A percentile compares a stretch with the other conserved stretches of the same genome.
Conservation (phyloP, 2,329 filamentous ascomycete species). For the Calonectria hawksworthii region DNA sequence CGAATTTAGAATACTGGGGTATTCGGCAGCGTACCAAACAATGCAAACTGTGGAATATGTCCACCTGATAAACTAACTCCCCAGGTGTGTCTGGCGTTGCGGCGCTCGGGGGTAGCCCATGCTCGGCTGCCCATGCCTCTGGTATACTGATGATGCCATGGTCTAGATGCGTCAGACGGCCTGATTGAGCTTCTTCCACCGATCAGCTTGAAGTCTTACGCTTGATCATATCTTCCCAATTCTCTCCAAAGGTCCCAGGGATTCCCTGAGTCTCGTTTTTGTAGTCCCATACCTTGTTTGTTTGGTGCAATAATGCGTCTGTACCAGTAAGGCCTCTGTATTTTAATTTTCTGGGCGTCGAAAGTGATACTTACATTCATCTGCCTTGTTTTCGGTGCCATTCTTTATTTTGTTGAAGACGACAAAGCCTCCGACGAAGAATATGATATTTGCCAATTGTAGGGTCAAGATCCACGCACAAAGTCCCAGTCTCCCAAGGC, state of each 20-base stretch:
- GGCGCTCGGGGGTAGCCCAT: not conserved
- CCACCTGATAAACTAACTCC: not conserved
- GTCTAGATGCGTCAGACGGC: not conserved
- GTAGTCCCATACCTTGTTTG: not conserved
- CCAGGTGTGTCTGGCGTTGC: not conserved
- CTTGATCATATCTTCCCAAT: not conserved
- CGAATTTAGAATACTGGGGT: not conserved
- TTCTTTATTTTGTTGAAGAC: not conserved
- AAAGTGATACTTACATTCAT: not conserved
- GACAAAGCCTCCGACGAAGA: not conserved
- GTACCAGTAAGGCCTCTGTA: not conserved
- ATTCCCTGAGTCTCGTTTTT: not conserved
- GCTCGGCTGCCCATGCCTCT: not conserved
- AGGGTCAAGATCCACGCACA: not conserved
- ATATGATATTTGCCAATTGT: not conserved
- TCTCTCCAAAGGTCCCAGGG: not conserved
- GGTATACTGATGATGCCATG: not conserved
- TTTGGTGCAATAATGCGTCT: not conserved
- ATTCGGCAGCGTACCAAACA: not conserved
- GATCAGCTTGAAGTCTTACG: not conserved
- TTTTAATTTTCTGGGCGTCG: not conserved
- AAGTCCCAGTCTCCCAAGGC: not conserved
- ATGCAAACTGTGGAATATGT: not conserved
- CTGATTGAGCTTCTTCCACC: not conserved
- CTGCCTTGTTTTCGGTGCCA: not conserved